Conservation (phyloP, 169 alveolate species). For the Plasmodium malariae region DNA sequence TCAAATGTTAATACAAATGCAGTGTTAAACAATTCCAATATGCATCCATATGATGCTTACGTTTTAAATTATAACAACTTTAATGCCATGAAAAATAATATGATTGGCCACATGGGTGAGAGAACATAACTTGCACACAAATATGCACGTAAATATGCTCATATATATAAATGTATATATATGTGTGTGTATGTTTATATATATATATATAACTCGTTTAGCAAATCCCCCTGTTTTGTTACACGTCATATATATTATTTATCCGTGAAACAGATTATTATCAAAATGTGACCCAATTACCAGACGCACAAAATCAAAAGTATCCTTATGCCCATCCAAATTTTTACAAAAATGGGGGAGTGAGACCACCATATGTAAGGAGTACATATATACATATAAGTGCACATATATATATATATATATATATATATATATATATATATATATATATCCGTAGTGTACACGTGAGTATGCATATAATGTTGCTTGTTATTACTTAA, state of each 20-base stretch:
- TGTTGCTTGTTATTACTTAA: not conserved
- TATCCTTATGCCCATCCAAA: slow-evolving; percentile 20
- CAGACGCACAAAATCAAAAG: slow-evolving; percentile 27
- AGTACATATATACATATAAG: not conserved
- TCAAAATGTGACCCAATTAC: slow-evolving; percentile 20
- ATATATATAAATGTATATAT: slow-evolving; percentile 3
- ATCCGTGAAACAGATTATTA: slow-evolving; percentile 12
- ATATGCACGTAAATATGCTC: not conserved
- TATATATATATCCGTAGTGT: not conserved
- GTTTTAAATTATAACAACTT: slow-evolving; percentile 36
- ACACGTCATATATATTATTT: not conserved
- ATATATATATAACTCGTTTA: not conserved
- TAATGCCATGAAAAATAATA: slow-evolving; percentile 35
- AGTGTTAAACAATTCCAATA: slow-evolving; percentile 20
- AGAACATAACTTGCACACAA: not conserved
- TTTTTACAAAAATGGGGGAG: slow-evolving; percentile 41
- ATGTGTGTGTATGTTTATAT: not conserved
- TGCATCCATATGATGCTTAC: slow-evolving; percentile 60
- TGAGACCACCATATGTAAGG: slow-evolving; percentile 45
- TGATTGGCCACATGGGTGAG: slow-evolving; percentile 51
- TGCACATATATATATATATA: not conserved
- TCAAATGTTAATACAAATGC: slow-evolving; percentile 2
- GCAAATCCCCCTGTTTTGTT: not conserved
- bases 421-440: not conserved
- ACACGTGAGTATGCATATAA: not conserved